Percentiles rank a stretch among this genome's conserved stretches.
phyloP scores from a whole-genome alignment of 495 filamentous ascomycete species.

The Xylaria intraflava region DNA sequence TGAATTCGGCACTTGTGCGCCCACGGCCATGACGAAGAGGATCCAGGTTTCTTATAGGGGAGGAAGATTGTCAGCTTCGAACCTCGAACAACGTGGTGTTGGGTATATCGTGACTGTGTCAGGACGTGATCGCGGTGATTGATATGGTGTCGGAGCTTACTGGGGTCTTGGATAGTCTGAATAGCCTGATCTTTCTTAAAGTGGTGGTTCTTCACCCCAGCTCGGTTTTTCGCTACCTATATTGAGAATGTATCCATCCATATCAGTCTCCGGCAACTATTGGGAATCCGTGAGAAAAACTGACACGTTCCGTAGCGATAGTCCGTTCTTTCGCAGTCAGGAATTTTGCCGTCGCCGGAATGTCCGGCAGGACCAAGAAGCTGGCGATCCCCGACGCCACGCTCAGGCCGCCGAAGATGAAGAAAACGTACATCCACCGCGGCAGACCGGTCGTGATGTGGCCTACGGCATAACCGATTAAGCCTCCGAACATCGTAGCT shows the following conservation, averaged over 20 bases:
- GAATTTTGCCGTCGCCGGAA: constrained; percentile 50
- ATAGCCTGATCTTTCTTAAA: constrained; percentile 42
- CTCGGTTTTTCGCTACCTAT: constrained; percentile 41
- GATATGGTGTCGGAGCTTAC: too few relatives aligned
- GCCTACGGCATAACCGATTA: constrained; percentile 46
- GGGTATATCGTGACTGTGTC: not conserved
- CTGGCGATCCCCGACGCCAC: constrained; percentile 46
- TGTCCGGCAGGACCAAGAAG: constrained; percentile 51
- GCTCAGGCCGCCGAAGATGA: constrained; percentile 46
- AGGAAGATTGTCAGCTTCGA: not conserved
- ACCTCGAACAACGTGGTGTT: not conserved
- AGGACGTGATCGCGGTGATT: not conserved
- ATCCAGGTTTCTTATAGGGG: constrained; percentile 46
- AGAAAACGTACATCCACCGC: constrained; percentile 45
- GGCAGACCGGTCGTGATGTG: constrained; percentile 34
- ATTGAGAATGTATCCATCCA: too few relatives aligned
- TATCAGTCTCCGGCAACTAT: not conserved
- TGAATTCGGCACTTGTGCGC: constrained; percentile 12
- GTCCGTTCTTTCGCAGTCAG: constrained; percentile 43
- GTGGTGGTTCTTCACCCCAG: constrained; percentile 57
- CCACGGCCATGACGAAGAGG: constrained; percentile 21
- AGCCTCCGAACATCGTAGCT: constrained; percentile 49
- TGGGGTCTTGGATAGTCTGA: constrained; percentile 49
- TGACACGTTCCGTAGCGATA: constrained; percentile 49
- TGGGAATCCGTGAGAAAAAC: not conserved